phyloP scores from a whole-genome alignment of 2,329 filamentous ascomycete species.

The Huntiella bhutanensis region DNA sequence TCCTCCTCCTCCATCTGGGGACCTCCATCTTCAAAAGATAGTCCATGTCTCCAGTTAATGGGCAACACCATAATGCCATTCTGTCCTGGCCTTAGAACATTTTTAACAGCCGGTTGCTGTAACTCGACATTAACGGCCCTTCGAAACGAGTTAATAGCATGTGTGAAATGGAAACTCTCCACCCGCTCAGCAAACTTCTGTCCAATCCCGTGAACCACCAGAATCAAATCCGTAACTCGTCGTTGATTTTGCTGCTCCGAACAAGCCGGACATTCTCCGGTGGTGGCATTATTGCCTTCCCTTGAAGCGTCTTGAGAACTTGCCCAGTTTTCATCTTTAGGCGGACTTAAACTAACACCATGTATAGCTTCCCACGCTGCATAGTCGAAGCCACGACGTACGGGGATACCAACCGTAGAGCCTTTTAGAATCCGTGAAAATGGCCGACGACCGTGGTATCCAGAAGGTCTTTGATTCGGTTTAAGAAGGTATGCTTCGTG shows the following conservation, averaged over 20 bases:
- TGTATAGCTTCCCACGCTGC: constrained; percentile 58
- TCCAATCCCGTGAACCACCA: constrained; percentile 89
- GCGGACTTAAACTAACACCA: constrained; percentile 22
- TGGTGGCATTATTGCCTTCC: constrained; percentile 11
- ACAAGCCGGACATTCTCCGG: constrained; percentile 35
- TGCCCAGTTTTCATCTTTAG: constrained; percentile 15
- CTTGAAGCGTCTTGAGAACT: constrained; percentile 17
- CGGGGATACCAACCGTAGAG: constrained; percentile 60
- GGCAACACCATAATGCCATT: constrained; percentile 88
- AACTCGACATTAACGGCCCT: constrained; percentile 74
- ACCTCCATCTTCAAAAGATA: constrained; percentile 71
- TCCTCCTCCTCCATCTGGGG: constrained; percentile 35
- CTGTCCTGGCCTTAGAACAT: constrained; percentile 51
- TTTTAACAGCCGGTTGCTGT: constrained; percentile 51
- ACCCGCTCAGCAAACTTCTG: constrained; percentile 90
- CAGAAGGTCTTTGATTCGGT: constrained; percentile 66
- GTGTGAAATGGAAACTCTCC: constrained; percentile 93
- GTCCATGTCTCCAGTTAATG: constrained; percentile 77
- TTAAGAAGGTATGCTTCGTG: constrained; percentile 69
- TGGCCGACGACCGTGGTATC: constrained; percentile 65
- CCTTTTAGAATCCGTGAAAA: constrained; percentile 73
- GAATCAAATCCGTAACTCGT: constrained; percentile 66
- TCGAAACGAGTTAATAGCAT: constrained; percentile 81
- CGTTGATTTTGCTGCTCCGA: constrained; percentile 42
- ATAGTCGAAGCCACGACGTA: constrained; percentile 78